phyloP scores from a whole-genome alignment of 139 green algal species.

The Closterium sp. region DNA sequence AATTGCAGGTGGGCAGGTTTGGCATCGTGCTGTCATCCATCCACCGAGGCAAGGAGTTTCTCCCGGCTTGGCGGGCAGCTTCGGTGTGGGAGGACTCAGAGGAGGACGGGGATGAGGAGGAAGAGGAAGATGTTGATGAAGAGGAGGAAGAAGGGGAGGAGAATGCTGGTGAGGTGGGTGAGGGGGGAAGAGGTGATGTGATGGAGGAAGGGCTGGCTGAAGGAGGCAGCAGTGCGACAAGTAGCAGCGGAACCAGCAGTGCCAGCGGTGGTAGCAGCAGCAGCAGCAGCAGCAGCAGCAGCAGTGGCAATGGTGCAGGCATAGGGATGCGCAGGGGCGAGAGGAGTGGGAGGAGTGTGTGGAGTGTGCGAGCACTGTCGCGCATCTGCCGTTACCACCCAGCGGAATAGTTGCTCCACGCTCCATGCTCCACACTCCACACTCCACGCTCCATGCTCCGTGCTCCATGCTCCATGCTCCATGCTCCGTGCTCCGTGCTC shows the following conservation, averaged over 20 bases:
- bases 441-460: too few species aligned
- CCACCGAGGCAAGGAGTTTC: not conserved
- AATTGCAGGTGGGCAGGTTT: not conserved
- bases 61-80: not conserved
- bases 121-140: not conserved
- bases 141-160: not conserved
- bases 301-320: not conserved
- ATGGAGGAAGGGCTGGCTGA: not conserved
- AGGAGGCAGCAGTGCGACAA: not conserved
- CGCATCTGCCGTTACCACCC: not conserved
- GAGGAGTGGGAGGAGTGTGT: not conserved
- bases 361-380: not conserved
- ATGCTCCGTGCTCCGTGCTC: too few species aligned
- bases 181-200: not conserved
- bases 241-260: not conserved
- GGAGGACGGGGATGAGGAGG: not conserved
- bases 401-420: not conserved
- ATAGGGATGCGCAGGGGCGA: not conserved
- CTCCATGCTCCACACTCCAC: not conserved
- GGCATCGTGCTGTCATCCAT: not conserved
- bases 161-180: not conserved
- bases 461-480: too few species aligned
- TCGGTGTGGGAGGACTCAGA: not conserved
- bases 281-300: not conserved
- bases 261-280: not conserved